Evolutionary conservation across 2,329 filamentous ascomycete genomes (phyloP), one percentile per base, ranked within the genome.

Genomic region (Pestalotiopsis fici): DNA sequence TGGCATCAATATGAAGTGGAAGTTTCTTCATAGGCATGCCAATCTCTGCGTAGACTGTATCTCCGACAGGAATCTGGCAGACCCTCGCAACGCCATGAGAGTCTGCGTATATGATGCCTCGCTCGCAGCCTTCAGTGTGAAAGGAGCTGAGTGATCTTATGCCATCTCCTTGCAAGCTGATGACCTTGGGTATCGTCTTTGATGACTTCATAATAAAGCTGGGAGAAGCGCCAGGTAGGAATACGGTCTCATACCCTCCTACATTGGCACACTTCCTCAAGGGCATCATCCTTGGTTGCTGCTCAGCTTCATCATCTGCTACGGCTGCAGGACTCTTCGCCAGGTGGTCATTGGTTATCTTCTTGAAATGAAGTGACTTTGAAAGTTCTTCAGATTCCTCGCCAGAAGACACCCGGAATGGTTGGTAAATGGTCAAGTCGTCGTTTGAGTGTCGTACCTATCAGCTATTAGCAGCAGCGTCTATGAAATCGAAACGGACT

Each of bases 351-450:
- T 95, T 94, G 1, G 88, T 80, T 0, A 92, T 80, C 78, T 97
- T 97, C 66, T 91, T 85, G 78, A 97, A 97, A 65, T 90, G 88
- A 12, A 98, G 82, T 7, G 85, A 87, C 27, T 83, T 80, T 1
- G 86, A 82, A 71, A 91, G 85, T 5, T 83, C 78, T 31, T 80
- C 71, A 7, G 75, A 73, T n/a, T 74, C 77, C 66, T 78, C 78
- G 31, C 74, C 76, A 50, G 76, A 35, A 6, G 31, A 80, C 69
- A 82, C 82, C 55, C 88, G 85, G 72, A 94, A 91, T 1, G 95
- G 94, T 76, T 96, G 90, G 77, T 98, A 99, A 59, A 98, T 87
- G 12, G 92, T 91, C 39, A 98, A 82, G 75, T 98, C 95, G 70
- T 97, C 92, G 68, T 89, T 91, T 11, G 88, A 86, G 61, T 93